phyloP scores from a whole-genome alignment of 169 alveolate genomes.

The Cryptosporidium parvum region DNA sequence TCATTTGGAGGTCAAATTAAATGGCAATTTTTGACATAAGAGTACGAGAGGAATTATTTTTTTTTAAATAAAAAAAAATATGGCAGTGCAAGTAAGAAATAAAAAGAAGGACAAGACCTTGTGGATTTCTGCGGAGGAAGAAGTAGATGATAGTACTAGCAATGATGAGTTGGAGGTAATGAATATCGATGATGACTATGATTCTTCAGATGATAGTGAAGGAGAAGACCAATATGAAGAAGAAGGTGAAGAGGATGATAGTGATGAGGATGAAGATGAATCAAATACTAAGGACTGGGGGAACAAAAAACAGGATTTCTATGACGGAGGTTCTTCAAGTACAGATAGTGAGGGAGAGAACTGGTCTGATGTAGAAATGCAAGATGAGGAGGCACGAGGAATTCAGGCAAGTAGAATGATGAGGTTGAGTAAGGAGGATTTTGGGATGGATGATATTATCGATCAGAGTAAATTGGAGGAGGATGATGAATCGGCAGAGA shows the following conservation, averaged over 20 bases:
- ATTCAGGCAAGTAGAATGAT: slow-evolving; percentile 57
- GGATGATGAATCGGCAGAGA: slow-evolving; percentile 20
- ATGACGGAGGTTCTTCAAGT: slow-evolving; percentile 59
- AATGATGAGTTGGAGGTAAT: slow-evolving; percentile 61
- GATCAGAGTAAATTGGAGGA: not conserved
- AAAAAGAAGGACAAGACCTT: slow-evolving; percentile 16
- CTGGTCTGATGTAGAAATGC: slow-evolving; percentile 76
- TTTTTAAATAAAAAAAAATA: not conserved
- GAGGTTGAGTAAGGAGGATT: slow-evolving; percentile 23
- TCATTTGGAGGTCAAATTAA: slow-evolving; percentile 11
- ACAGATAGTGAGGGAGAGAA: slow-evolving; percentile 49
- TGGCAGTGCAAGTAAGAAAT: slow-evolving; percentile 11
- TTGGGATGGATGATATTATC: slow-evolving; percentile 63
- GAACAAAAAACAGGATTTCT: slow-evolving; percentile 54
- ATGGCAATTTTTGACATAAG: slow-evolving; percentile 60
- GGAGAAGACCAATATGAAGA: not conserved
- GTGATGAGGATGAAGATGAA: slow-evolving; percentile 19
- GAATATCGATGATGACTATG: slow-evolving; percentile 38
- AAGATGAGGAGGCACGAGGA: slow-evolving; percentile 65
- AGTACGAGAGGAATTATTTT: slow-evolving; percentile 10
- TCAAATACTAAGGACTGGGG: slow-evolving; percentile 53
- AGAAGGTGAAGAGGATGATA: not conserved
- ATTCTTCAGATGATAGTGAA: not conserved
- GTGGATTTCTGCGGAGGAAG: slow-evolving; percentile 40
- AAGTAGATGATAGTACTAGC: slow-evolving; percentile 16